Percentiles rank a stretch among this genome's conserved stretches.
Evolutionary conservation across 2,329 filamentous ascomycete genomes (phyloP).

Genomic region (Aspergillus sp.): DNA sequence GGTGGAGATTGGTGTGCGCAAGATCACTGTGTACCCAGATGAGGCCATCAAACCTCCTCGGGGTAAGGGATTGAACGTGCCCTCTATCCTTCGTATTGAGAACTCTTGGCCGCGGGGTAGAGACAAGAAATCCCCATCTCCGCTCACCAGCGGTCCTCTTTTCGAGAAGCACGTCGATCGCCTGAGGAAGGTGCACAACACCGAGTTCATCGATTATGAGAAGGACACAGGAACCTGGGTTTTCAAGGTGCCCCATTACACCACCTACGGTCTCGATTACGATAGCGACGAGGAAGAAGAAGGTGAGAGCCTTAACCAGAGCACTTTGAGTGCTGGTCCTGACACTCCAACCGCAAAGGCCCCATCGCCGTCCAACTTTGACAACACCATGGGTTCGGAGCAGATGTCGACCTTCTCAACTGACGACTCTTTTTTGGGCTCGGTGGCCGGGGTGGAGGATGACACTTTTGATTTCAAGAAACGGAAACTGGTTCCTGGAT

Average conservation of each 20-base stretch:
- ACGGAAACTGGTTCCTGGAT: constrained; percentile 65
- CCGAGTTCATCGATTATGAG: constrained; percentile 79
- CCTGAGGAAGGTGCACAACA: constrained; percentile 74
- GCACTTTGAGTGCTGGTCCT: constrained; percentile 50
- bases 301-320: constrained; percentile 51
- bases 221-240: constrained; percentile 79
- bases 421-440: constrained; percentile 41
- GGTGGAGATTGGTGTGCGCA: constrained; percentile 72
- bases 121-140: constrained; percentile 55
- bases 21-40: constrained; percentile 82
- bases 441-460: constrained; percentile 44
- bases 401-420: constrained; percentile 38
- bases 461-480: constrained; percentile 59
- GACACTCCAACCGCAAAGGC: constrained; percentile 48
- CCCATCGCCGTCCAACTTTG: constrained; percentile 24
- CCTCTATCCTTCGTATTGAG: constrained; percentile 79
- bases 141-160: constrained; percentile 61
- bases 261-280: constrained; percentile 86
- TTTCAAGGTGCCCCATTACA: constrained; percentile 94
- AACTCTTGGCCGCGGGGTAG: constrained; percentile 85
- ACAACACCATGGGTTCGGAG: constrained; percentile 34
- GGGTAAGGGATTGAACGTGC: constrained; percentile 89
- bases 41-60: constrained; percentile 73
- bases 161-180: constrained; percentile 78
- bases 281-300: constrained; percentile 67